phyloP scores from a whole-genome alignment of 805 yeast genomes.

The Naumovozyma dairenensis region DNA sequence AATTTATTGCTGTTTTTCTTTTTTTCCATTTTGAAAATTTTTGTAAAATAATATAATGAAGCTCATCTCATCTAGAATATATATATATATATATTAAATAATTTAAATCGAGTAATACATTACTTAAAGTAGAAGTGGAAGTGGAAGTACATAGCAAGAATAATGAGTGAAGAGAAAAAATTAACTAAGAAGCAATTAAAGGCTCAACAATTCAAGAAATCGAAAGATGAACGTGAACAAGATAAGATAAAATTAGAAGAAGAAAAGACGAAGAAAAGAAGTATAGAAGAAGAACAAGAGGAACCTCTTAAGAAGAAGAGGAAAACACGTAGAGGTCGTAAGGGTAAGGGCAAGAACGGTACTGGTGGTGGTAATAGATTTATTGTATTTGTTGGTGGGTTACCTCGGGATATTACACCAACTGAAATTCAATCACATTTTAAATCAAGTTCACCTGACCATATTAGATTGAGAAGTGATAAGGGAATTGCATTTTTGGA shows the following conservation, averaged over 20 bases:
- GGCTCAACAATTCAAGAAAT: slow-evolving; percentile 27
- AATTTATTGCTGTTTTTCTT: too few species aligned
- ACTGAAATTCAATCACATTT: slow-evolving; percentile 63
- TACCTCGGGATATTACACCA: slow-evolving; percentile 63
- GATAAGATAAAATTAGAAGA: too few species aligned
- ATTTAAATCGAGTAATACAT: too few species aligned
- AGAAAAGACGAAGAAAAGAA: slow-evolving; percentile 13
- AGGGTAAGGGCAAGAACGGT: slow-evolving; percentile 53
- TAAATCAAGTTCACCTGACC: slow-evolving; percentile 60
- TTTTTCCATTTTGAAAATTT: too few species aligned
- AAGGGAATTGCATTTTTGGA: slow-evolving; percentile 92
- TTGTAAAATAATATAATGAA: too few species aligned
- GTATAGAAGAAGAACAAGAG: slow-evolving; percentile 13
- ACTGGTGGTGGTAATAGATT: slow-evolving; percentile 48
- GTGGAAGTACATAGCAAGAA: too few species aligned
- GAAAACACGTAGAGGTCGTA: slow-evolving; percentile 51
- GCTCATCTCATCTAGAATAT: too few species aligned
- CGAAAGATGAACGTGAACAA: slow-evolving; percentile 22
- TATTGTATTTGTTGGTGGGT: slow-evolving; percentile 80
- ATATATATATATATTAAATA: too few species aligned
- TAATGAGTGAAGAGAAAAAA: slow-evolving; percentile 19
- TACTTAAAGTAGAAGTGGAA: too few species aligned
- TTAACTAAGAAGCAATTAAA: slow-evolving; percentile 30
- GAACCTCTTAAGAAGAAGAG: slow-evolving; percentile 43
- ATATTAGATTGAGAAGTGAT: slow-evolving; percentile 67